Conservation (phyloP, 1,284 basidiomycete genomes). For the Ganoderma multipileum region DNA sequence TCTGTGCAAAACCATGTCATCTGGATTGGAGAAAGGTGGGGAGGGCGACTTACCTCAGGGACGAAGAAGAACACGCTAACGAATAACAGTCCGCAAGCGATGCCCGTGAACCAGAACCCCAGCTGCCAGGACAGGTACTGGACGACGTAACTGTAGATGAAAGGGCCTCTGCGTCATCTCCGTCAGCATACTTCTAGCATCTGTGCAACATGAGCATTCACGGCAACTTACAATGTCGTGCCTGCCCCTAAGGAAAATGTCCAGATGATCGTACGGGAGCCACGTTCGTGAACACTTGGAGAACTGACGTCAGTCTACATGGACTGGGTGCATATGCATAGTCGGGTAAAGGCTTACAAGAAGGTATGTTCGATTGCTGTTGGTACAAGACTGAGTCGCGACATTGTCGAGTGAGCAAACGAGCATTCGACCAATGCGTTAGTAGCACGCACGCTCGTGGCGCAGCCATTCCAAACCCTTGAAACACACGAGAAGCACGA, state of each 20-base stretch:
- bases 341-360: conserved; percentile 40
- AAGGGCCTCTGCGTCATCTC: conserved; percentile 37
- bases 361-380: conserved; percentile 52
- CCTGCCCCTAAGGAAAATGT: conserved; percentile 50
- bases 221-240: conserved; percentile 44
- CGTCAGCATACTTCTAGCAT: not conserved
- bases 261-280: conserved; percentile 50
- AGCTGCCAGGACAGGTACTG: conserved; percentile 49
- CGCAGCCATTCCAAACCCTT: conserved; percentile 54
- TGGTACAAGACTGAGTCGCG: conserved; percentile 43
- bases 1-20: too few relatives aligned
- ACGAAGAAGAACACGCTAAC: conserved; percentile 50
- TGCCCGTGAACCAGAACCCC: conserved; percentile 52
- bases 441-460: conserved; percentile 43
- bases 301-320: too few relatives aligned
- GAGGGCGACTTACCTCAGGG: conserved; percentile 42
- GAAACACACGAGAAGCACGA: conserved; percentile 49
- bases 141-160: conserved; percentile 51
- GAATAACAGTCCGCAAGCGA: conserved; percentile 45
- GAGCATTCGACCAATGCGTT: not conserved
- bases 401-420: not conserved
- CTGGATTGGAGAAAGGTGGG: too few relatives aligned
- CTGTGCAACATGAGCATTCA: not conserved
- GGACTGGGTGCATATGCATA: not conserved
- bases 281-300: conserved; percentile 50